Evolutionary conservation across 805 yeast species (phyloP).

Genomic region (Clavispora fructus): DNA sequence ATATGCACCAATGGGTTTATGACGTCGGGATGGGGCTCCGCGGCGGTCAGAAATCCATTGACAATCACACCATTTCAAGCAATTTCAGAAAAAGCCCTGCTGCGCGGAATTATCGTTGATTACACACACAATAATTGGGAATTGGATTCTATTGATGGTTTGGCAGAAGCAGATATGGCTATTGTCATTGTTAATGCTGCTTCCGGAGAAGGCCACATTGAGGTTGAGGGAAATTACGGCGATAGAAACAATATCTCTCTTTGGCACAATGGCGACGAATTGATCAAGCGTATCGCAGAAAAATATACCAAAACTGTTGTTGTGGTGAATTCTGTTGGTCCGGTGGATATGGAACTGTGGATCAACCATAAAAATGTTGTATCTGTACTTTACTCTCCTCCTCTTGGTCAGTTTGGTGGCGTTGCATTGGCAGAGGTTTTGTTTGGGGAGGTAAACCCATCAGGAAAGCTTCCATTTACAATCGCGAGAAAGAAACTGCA

Average conservation of each 20-base stretch:
- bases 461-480: constrained; percentile 61
- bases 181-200: constrained; percentile 50
- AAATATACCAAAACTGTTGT: constrained; percentile 53
- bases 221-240: constrained; percentile 55
- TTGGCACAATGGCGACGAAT: constrained; percentile 55
- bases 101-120: constrained; percentile 42
- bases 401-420: constrained; percentile 55
- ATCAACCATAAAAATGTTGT: constrained; percentile 55
- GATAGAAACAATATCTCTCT: constrained; percentile 49
- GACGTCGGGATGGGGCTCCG: constrained; percentile 63
- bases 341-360: constrained; percentile 53
- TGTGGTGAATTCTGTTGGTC: constrained; percentile 57
- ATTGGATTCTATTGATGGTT: constrained; percentile 36
- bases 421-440: constrained; percentile 52
- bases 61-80: constrained; percentile 58
- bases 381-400: constrained; percentile 51
- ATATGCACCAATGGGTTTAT: constrained; percentile 49
- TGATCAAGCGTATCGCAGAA: constrained; percentile 44
- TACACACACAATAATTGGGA: constrained; percentile 43
- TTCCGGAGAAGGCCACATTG: constrained; percentile 57
- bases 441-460: constrained; percentile 58
- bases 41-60: constrained; percentile 51
- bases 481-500: constrained; percentile 48
- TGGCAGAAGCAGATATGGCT: constrained; percentile 49
- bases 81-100: constrained; percentile 42